Evolutionary conservation across 2,329 filamentous ascomycete genomes (phyloP).

Genomic region (Fusarium sp.): DNA sequence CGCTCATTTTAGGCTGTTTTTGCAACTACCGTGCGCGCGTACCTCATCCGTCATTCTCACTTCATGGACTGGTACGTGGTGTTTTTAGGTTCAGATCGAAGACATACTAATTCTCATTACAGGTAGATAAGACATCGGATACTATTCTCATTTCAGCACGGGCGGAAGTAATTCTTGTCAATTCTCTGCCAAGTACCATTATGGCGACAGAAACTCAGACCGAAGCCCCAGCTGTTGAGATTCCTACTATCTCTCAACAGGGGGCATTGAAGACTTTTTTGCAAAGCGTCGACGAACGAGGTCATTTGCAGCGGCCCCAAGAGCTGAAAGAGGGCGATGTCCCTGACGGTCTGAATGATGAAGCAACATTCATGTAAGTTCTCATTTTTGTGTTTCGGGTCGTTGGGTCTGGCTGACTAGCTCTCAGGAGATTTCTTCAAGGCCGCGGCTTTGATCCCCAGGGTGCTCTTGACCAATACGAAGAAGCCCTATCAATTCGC

Average conservation of each 20-base stretch:
- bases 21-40: too few relatives aligned
- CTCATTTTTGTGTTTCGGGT: too few relatives aligned
- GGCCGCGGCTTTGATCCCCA: neutral
- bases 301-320: neutral
- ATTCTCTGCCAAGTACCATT: neutral
- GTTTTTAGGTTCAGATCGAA: neutral
- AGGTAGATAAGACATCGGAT: neutral
- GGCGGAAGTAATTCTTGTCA: too few relatives aligned
- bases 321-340: neutral
- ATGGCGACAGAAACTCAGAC: neutral
- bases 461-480: neutral
- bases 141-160: rapidly evolving
- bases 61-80: neutral
- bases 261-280: neutral
- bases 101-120: neutral
- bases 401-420: neutral
- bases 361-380: neutral
- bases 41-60: too few relatives aligned
- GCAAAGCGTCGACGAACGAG: neutral
- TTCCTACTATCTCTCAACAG: neutral
- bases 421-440: neutral
- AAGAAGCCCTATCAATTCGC: neutral
- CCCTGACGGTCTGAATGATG: neutral
- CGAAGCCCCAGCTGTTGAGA: neutral
- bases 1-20: neutral